These are phyloP conservation scores for Lactarius akahatsu DNA, from an alignment of 768 basidiomycete species.

Conservation along the genomic window DNA sequence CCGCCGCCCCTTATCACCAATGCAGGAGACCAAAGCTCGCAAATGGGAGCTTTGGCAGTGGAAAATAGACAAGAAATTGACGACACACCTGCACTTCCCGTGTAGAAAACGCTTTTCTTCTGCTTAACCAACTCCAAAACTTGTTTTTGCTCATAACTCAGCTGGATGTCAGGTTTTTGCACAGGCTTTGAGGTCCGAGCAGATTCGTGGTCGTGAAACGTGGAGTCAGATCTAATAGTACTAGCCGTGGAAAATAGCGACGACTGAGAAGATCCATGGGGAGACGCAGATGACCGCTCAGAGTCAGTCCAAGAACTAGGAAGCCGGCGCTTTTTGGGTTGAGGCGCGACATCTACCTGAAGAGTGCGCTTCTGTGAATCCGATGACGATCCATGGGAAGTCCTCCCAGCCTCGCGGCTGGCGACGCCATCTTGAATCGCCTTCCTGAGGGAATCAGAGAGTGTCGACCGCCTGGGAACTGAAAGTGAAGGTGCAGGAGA, in stretches of 20 bases:
- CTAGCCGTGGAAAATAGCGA: constrained; percentile 9
- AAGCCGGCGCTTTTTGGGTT: constrained; percentile 24
- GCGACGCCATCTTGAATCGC: constrained; percentile 29
- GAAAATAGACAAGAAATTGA: background rate
- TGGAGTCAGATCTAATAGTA: constrained; percentile 9
- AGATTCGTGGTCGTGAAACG: constrained; percentile 23
- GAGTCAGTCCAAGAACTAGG: constrained; percentile 26
- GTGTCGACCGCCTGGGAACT: constrained; percentile 39
- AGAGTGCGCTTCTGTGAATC: constrained; percentile 32
- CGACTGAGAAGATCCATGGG: constrained; percentile 1
- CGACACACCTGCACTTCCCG: constrained; percentile 87
- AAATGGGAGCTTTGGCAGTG: constrained; percentile 11
- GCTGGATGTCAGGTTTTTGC: constrained; percentile 44
- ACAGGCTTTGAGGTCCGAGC: constrained; percentile 27
- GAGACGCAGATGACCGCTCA: background rate
- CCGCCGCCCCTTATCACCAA: background rate
- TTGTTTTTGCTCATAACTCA: constrained; percentile 85
- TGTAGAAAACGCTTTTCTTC: constrained; percentile 86
- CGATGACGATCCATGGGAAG: constrained; percentile 15
- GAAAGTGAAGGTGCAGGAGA: constrained; percentile 42
- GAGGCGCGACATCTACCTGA: constrained; percentile 13
- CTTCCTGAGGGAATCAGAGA: constrained; percentile 28
- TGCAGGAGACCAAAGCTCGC: background rate
- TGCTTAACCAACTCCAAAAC: constrained; percentile 77
- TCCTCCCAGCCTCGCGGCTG: constrained; percentile 21